Evolutionary conservation across 73 alveolate genomes (phyloP), one percentile per base, ranked within the genome.

Genomic region (Tetrahymena borealis): DNA sequence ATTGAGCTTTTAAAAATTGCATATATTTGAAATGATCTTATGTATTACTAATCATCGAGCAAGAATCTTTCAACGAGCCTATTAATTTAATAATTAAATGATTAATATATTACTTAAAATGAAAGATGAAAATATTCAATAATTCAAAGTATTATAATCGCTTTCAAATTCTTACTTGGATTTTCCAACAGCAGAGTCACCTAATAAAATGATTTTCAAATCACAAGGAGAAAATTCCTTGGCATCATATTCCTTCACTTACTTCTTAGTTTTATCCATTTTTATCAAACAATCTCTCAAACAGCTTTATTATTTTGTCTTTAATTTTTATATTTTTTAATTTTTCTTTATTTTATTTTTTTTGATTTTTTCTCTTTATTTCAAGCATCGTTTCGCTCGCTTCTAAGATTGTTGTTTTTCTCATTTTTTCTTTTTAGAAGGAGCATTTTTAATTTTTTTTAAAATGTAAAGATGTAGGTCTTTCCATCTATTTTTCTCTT

Each of bases 101-200:
- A n/a, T n/a, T n/a, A n/a, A n/a, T n/a, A n/a, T n/a, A n/a, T n/a
- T n/a, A n/a, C n/a, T n/a, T n/a, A n/a, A n/a, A n/a, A n/a, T n/a
- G n/a, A n/a, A n/a, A n/a, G n/a, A n/a, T n/a, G n/a, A n/a, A n/a
- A n/a, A n/a, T n/a, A n/a, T n/a, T n/a, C n/a, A n/a, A n/a, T n/a
- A n/a, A n/a, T n/a, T n/a, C n/a, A n/a, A n/a, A n/a, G n/a, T n/a
- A n/a, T n/a, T n/a, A n/a, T n/a, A n/a, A n/a, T n/a, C n/a, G n/a
- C n/a, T n/a, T n/a, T n/a, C n/a, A n/a, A n/a, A n/a, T n/a, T n/a
- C n/a, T 60, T 33, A 79, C 91, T 98, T 98, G 39, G 99, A 98
- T 97, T 98, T 98, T 90, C 99, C 99, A 32, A 98, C 99, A 37
- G 99, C 99, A 13, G 99, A 98, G 96, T 98, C 99, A 10, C 99